These are phyloP conservation scores for Arxiozyma heterogenica DNA, from an alignment of 1,139 yeast species.

Conservation along the genomic window DNA sequence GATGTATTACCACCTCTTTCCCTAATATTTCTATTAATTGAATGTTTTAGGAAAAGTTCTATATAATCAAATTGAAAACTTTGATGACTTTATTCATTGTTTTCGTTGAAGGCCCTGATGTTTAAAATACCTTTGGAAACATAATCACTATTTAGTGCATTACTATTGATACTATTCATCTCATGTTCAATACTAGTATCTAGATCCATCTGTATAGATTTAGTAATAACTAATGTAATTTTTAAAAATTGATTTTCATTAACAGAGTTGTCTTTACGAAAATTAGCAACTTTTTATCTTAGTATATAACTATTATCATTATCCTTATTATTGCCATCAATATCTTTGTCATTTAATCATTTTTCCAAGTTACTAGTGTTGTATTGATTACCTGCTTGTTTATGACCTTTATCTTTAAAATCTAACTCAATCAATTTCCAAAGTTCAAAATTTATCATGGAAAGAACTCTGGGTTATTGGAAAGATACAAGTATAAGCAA, in stretches of 20 bases:
- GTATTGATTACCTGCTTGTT: constrained; percentile 5
- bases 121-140: not conserved
- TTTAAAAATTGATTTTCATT: not conserved
- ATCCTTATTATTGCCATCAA: not conserved
- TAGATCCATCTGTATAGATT: not conserved
- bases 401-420: constrained; percentile 36
- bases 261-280: not conserved
- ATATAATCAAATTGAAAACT: constrained; percentile 1
- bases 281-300: not conserved
- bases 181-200: not conserved
- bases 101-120: not conserved
- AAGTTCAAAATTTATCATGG: constrained; percentile 67
- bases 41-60: constrained; percentile 1
- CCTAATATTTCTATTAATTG: not conserved
- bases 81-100: not conserved
- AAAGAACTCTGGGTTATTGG: constrained; percentile 56
- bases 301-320: not conserved
- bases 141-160: not conserved
- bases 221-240: not conserved
- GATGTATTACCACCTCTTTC: not conserved
- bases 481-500: constrained; percentile 74
- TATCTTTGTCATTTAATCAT: not conserved
- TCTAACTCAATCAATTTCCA: constrained; percentile 65
- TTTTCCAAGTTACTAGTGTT: not conserved
- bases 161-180: constrained; percentile 8